Conservation (phyloP, 176 grass and related monocot genomes). For the Neostapfia colusana region DNA sequence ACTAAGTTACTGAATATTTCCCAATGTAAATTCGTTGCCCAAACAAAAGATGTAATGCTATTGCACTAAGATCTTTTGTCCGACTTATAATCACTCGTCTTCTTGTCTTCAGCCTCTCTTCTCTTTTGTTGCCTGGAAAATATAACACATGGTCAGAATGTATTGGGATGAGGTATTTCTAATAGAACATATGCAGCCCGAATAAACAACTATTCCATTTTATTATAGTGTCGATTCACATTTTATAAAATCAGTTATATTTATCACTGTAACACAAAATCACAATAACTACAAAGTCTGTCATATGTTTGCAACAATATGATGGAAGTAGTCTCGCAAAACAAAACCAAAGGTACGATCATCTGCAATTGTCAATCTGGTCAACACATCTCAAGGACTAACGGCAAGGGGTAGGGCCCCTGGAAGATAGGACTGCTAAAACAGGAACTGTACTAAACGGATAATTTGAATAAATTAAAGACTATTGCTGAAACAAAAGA, state of each 20-base stretch:
- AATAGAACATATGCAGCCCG: not conserved
- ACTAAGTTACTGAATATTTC: not conserved
- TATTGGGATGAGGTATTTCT: not conserved
- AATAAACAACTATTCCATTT: not conserved
- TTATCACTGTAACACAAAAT: not conserved
- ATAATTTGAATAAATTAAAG: not conserved
- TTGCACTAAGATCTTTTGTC: slow-evolving; percentile 63
- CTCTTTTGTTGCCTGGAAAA: slow-evolving; percentile 85
- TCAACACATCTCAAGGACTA: not conserved
- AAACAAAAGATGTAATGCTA: not conserved
- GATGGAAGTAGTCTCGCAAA: not conserved
- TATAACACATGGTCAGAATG: slow-evolving; percentile 5
- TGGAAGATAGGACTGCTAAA: not conserved
- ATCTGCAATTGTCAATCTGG: slow-evolving; percentile 3
- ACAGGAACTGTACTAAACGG: not conserved
- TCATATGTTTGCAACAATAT: not conserved
- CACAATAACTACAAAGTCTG: not conserved
- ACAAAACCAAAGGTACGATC: not conserved
- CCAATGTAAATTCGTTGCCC: not conserved
- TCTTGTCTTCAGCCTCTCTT: slow-evolving; percentile 84
- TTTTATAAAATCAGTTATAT: not conserved
- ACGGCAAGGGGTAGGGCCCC: not conserved
- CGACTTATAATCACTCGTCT: slow-evolving; percentile 54
- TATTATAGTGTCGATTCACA: not conserved
- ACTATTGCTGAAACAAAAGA: not conserved